phyloP scores from a whole-genome alignment of 2,329 filamentous ascomycete genomes.

The Nigrograna mackinnonii region DNA sequence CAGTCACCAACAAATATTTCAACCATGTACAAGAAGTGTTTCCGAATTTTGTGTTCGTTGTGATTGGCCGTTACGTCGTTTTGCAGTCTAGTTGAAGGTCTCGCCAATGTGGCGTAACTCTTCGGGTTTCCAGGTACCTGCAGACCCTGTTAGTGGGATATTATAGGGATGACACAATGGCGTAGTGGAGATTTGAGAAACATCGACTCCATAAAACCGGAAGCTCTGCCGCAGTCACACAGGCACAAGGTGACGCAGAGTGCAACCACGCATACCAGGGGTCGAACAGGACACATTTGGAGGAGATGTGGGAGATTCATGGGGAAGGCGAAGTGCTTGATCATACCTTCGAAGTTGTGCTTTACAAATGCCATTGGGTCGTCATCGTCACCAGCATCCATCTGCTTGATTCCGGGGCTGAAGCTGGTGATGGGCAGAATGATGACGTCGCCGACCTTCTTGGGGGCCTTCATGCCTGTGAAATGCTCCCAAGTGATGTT shows the following conservation, averaged over 20 bases:
- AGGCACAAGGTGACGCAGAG: conserved; percentile 5
- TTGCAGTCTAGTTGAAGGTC: conserved; percentile 25
- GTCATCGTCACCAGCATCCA: conserved; percentile 85
- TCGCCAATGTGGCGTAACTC: conserved; percentile 38
- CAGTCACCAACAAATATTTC: conserved; percentile 1
- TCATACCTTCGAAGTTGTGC: conserved; percentile 92
- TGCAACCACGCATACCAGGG: background rate
- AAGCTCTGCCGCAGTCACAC: conserved; percentile 2
- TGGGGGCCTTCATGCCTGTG: conserved; percentile 79
- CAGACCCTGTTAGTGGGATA: conserved; percentile 22
- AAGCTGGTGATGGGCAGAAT: conserved; percentile 96
- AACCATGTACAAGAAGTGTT: conserved; percentile 20
- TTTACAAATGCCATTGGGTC: conserved; percentile 98
- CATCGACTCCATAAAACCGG: conserved; percentile 6
- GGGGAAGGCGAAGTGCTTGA: too few relatives aligned
- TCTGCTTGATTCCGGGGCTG: conserved; percentile 90
- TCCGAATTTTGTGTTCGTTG: background rate
- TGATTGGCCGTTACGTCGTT: conserved; percentile 3
- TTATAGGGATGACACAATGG: background rate
- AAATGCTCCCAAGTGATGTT: conserved; percentile 88
- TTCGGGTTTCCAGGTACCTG: conserved; percentile 42
- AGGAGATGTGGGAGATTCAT: too few relatives aligned
- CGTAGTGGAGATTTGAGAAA: conserved; percentile 6
- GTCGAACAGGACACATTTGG: too few relatives aligned
- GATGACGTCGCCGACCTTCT: conserved; percentile 90